These are phyloP conservation scores for Arabidopsis arenosa DNA, from an alignment of 345 rosid species.

Conservation along the genomic window DNA sequence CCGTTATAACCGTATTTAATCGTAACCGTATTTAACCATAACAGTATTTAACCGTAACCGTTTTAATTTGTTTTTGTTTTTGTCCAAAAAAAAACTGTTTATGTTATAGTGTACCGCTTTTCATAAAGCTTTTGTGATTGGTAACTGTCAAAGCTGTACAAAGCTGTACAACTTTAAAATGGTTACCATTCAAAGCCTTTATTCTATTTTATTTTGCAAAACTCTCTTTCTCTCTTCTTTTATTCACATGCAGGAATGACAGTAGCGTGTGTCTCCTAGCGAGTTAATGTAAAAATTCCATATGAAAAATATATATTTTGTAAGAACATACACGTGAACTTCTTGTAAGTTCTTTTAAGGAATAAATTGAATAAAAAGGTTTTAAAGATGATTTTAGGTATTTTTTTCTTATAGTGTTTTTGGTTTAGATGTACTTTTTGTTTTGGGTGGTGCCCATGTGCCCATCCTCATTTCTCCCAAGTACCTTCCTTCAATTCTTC, in stretches of 20 bases:
- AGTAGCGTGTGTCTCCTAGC: constrained; percentile 52
- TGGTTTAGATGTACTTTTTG: constrained; percentile 34
- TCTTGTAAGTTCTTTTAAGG: constrained; percentile 60
- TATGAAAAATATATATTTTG: constrained; percentile 3
- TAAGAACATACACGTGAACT: constrained; percentile 63
- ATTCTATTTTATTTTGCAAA: constrained; percentile 4
- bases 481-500: constrained; percentile 4
- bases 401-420: constrained; percentile 38
- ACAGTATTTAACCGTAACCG: too few relatives aligned
- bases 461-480: constrained; percentile 16
- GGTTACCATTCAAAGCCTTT: too few relatives aligned
- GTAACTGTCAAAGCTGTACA: too few relatives aligned
- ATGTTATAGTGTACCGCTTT: too few relatives aligned
- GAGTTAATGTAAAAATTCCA: constrained; percentile 48
- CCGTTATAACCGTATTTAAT: too few relatives aligned
- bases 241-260: constrained; percentile 60
- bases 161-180: too few relatives aligned
- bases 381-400: neutral
- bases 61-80: too few relatives aligned
- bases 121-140: too few relatives aligned
- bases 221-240: constrained; percentile 49
- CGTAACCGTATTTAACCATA: too few relatives aligned
- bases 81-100: too few relatives aligned
- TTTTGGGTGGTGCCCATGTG: constrained; percentile 45
- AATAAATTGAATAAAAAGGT: constrained; percentile 28